phyloP scores from a whole-genome alignment of 139 green algal species.

The Closterium sp. region DNA sequence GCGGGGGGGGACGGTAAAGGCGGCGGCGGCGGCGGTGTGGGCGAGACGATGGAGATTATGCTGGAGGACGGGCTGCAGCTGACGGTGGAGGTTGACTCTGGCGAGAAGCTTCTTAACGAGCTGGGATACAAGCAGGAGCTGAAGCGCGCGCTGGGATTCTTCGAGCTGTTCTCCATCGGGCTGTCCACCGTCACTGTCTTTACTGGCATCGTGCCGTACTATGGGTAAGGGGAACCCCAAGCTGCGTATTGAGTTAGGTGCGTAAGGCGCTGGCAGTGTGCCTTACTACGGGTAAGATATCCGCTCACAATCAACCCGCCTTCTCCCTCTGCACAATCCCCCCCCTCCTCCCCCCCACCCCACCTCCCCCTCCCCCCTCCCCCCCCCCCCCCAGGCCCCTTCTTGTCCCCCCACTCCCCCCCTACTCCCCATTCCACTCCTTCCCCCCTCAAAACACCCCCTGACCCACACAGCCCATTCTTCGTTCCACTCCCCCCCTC shows the following conservation, averaged over 20 bases:
- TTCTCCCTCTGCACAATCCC: no score
- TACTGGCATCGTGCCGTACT: constrained; percentile 16
- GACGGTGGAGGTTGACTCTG: constrained; percentile 6
- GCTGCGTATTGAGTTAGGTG: no score
- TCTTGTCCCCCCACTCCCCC: not conserved
- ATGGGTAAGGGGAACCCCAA: not conserved
- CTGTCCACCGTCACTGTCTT: constrained; percentile 18
- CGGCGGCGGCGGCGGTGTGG: no score
- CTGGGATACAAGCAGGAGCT: constrained; percentile 42
- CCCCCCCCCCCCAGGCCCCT: not conserved
- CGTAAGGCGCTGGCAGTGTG: no score
- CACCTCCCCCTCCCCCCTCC: not conserved
- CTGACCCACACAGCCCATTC: not conserved
- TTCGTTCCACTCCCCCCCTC: not conserved
- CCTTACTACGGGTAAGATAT: not conserved
- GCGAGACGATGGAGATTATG: not conserved
- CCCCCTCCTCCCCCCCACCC: not conserved
- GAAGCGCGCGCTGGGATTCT: constrained; percentile 8
- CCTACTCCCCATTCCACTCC: not conserved
- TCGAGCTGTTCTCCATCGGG: constrained; percentile 1
- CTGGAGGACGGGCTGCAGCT: not conserved
- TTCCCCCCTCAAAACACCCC: not conserved
- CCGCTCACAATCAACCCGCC: not conserved
- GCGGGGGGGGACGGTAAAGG: not conserved
- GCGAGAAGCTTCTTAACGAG: constrained; percentile 35